Conservation (phyloP, 352 stramenopile species). For the Phytophthora pistaciae region DNA sequence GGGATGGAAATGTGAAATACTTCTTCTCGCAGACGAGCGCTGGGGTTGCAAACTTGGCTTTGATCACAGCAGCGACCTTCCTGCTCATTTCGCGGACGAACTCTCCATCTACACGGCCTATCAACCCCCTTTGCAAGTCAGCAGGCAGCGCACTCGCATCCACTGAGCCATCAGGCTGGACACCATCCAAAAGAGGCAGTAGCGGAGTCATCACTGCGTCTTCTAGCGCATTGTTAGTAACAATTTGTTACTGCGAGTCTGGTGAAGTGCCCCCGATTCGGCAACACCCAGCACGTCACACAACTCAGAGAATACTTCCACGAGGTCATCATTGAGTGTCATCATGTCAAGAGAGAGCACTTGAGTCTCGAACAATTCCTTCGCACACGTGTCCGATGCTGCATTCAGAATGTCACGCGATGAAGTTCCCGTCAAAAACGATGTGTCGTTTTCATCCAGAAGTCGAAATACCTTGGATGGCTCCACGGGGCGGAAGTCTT, state of each 20-base stretch:
- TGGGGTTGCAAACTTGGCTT: slow-evolving; percentile 20
- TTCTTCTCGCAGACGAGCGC: not conserved
- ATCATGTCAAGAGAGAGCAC: slow-evolving; percentile 42
- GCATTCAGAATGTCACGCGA: slow-evolving; percentile 17
- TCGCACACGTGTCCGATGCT: slow-evolving; percentile 19
- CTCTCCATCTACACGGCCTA: not conserved
- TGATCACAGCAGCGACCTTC: slow-evolving; percentile 15
- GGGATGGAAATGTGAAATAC: slow-evolving; percentile 21
- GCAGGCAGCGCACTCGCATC: not conserved
- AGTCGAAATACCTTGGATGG: slow-evolving; percentile 30
- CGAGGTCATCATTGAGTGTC: slow-evolving; percentile 38
- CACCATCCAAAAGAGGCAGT: not conserved
- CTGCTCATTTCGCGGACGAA: not conserved
- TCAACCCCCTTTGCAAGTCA: not conserved
- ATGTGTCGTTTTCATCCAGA: not conserved
- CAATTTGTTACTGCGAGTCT: too few relatives aligned
- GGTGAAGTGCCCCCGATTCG: not conserved
- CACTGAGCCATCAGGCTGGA: not conserved
- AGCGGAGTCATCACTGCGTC: not conserved
- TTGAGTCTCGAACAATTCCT: slow-evolving; percentile 31
- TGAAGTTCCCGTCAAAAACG: slow-evolving; percentile 11
- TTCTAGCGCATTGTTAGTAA: not conserved
- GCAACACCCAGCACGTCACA: slow-evolving; percentile 25
- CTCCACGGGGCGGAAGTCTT: slow-evolving; percentile 12
- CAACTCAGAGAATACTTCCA: slow-evolving; percentile 30